These are phyloP conservation scores for Phialemoniopsis sp. DNA, from an alignment of 2,329 filamentous ascomycete species.

Conservation along the genomic window DNA sequence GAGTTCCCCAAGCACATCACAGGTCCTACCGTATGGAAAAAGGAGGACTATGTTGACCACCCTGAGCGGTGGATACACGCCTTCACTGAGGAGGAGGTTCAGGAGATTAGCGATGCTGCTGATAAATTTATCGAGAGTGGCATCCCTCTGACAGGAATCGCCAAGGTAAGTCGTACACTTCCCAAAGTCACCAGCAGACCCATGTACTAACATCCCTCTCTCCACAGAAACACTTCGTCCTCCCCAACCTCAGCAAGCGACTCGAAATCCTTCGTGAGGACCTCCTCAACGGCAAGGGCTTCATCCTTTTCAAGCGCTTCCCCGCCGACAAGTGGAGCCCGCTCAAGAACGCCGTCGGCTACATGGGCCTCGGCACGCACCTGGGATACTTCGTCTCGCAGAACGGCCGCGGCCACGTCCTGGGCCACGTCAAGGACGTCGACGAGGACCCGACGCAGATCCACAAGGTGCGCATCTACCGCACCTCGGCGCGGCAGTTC, in stretches of 20 bases:
- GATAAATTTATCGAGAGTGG: slow-evolving; percentile 65
- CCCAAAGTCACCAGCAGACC: not conserved
- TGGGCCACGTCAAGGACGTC: slow-evolving; percentile 86
- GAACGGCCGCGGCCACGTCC: slow-evolving; percentile 78
- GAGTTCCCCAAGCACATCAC: slow-evolving; percentile 68
- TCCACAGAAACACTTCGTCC: slow-evolving; percentile 35
- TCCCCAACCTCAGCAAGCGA: slow-evolving; percentile 30
- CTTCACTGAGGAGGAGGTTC: slow-evolving; percentile 62
- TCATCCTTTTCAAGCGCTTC: slow-evolving; percentile 84
- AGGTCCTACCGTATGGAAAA: slow-evolving; percentile 69
- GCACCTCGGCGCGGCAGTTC: slow-evolving; percentile 80
- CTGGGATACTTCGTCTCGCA: slow-evolving; percentile 86
- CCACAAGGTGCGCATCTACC: slow-evolving; percentile 84
- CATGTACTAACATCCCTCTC: not conserved
- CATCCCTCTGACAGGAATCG: slow-evolving; percentile 67
- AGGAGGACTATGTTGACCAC: slow-evolving; percentile 56
- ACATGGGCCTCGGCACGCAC: slow-evolving; percentile 84
- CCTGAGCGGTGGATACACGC: slow-evolving; percentile 70
- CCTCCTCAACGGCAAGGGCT: slow-evolving; percentile 76
- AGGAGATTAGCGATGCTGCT: slow-evolving; percentile 61
- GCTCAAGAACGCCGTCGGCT: slow-evolving; percentile 79
- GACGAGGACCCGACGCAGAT: slow-evolving; percentile 78
- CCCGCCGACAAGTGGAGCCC: slow-evolving; percentile 73
- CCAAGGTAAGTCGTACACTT: slow-evolving; percentile 16
- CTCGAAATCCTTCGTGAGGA: slow-evolving; percentile 32